Percentiles rank a stretch among this genome's conserved stretches.
phyloP scores from a whole-genome alignment of 768 basidiomycete genomes.

The Daedalea quercina region DNA sequence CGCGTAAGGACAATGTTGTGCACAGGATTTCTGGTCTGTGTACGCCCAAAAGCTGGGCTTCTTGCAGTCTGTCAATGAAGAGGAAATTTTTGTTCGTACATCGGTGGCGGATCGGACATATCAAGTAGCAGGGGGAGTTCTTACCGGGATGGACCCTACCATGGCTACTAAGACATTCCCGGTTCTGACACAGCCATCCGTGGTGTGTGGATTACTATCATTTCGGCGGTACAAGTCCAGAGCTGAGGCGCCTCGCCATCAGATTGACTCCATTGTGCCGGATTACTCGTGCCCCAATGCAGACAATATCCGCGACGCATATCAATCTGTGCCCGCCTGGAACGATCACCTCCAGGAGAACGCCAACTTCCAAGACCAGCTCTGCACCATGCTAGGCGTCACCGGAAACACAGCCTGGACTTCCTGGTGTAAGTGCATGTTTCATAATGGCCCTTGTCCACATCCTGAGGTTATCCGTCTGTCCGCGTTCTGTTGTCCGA shows the following conservation, averaged over 20 bases:
- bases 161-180: slow-evolving; percentile 28
- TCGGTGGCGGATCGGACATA: slow-evolving; percentile 41
- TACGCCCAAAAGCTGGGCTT: slow-evolving; percentile 33
- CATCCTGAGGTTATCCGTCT: slow-evolving; percentile 3
- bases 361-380: slow-evolving; percentile 28
- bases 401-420: slow-evolving; percentile 33
- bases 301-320: slow-evolving; percentile 30
- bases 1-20: not conserved
- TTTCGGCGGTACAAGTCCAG: not conserved
- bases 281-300: slow-evolving; percentile 38
- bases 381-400: slow-evolving; percentile 35
- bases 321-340: slow-evolving; percentile 40
- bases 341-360: slow-evolving; percentile 35
- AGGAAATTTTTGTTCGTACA: slow-evolving; percentile 37
- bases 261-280: slow-evolving; percentile 45
- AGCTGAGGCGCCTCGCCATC: not conserved
- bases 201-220: slow-evolving; percentile 21
- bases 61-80: slow-evolving; percentile 26
- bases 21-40: slow-evolving; percentile 41
- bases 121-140: slow-evolving; percentile 38
- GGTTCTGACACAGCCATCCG: slow-evolving; percentile 35
- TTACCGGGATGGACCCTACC: slow-evolving; percentile 38
- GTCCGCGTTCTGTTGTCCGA: not conserved
- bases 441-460: not conserved
- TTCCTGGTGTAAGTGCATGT: slow-evolving; percentile 36